These are phyloP conservation scores for Claviceps quebecensis DNA, from an alignment of 2,329 filamentous ascomycete genomes.

Conservation along the genomic window DNA sequence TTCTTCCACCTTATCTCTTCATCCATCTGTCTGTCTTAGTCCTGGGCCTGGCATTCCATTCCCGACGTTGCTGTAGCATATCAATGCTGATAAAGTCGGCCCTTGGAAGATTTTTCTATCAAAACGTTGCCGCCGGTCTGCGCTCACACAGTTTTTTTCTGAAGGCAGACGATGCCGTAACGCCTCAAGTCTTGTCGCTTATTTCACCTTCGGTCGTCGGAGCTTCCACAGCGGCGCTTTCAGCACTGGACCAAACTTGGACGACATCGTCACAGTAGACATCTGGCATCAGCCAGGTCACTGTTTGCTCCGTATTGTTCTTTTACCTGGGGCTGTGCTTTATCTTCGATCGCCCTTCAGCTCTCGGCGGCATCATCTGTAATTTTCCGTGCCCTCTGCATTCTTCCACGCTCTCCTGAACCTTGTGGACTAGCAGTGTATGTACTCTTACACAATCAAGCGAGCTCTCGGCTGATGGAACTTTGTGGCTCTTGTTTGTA, in stretches of 20 bases:
- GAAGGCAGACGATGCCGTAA: neutral
- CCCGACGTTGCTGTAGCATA: neutral
- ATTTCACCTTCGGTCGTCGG: neutral
- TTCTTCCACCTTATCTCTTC: neutral
- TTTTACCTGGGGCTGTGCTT: neutral
- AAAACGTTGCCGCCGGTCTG: neutral
- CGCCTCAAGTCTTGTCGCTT: neutral
- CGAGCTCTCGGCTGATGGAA: slow-evolving; percentile 7
- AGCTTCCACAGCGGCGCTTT: no score
- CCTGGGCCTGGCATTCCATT: neutral
- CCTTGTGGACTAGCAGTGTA: neutral
- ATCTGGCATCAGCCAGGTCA: neutral
- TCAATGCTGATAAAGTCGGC: neutral
- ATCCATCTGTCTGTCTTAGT: neutral
- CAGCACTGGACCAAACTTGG: neutral
- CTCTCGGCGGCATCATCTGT: neutral
- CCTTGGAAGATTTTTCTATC: neutral
- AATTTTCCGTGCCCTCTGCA: no score
- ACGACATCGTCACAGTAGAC: neutral
- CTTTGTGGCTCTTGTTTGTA: neutral
- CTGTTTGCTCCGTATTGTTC: neutral
- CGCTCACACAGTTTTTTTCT: neutral
- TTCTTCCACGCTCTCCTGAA: no score
- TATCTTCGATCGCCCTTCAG: neutral
- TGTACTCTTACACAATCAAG: slow-evolving; percentile 5